These are phyloP conservation scores for Botrytis pseudocinerea DNA, from an alignment of 2,329 filamentous ascomycete genomes.

Conservation along the genomic window DNA sequence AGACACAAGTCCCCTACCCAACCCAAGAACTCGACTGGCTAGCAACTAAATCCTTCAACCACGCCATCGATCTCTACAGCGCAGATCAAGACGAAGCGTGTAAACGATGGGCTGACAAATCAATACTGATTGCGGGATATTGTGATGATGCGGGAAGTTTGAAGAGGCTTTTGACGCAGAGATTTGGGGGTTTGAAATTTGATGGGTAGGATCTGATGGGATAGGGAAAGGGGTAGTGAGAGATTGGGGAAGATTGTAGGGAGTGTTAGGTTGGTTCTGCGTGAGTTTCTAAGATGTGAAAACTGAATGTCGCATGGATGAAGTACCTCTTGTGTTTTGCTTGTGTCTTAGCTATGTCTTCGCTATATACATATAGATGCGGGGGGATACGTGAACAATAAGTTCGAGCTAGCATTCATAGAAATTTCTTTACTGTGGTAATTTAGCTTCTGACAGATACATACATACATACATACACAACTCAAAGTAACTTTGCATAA, in stretches of 20 bases:
- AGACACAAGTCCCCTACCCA: conserved; percentile 56
- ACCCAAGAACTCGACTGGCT: conserved; percentile 73
- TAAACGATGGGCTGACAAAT: conserved; percentile 44
- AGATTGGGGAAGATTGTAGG: too few species aligned
- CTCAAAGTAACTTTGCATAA: too few species aligned
- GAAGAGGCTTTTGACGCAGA: conserved; percentile 23
- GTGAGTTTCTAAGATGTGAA: neutral
- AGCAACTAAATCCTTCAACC: conserved; percentile 68
- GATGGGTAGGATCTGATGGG: neutral
- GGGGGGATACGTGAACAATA: neutral
- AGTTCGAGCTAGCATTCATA: neutral
- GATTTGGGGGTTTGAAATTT: neutral
- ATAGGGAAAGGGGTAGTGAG: too few species aligned
- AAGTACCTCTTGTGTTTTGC: neutral
- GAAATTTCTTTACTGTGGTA: neutral
- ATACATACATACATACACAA: neutral
- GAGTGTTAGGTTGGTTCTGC: neutral
- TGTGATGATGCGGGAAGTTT: conserved; percentile 37
- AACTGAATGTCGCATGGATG: neutral
- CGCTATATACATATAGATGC: too few species aligned
- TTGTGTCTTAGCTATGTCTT: neutral
- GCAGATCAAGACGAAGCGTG: conserved; percentile 55
- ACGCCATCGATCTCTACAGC: conserved; percentile 65
- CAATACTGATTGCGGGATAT: conserved; percentile 39
- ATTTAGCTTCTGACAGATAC: neutral